Percentiles rank a stretch among this genome's conserved stretches.
These are phyloP conservation scores for Debaryomycetaceae sp. DNA, from an alignment of 1,139 yeast species.

Conservation along the genomic window DNA sequence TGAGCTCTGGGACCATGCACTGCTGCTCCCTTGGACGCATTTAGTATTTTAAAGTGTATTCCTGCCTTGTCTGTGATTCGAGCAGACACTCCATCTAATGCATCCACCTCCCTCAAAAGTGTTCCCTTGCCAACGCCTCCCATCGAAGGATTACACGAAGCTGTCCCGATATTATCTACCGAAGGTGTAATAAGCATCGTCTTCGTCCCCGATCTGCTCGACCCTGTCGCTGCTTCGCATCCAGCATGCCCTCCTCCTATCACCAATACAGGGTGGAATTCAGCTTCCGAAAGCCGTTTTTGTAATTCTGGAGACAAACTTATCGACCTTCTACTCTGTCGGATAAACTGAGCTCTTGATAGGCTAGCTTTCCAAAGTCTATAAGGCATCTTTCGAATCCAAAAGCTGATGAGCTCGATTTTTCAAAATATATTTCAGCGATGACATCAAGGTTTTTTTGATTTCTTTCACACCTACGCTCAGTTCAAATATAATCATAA, in stretches of 20 bases:
- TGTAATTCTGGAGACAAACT: slow-evolving; percentile 38
- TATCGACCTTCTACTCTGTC: slow-evolving; percentile 9
- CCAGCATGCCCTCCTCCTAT: slow-evolving; percentile 99
- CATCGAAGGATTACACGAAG: slow-evolving; percentile 96
- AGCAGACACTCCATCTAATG: slow-evolving; percentile 89
- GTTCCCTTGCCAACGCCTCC: slow-evolving; percentile 99
- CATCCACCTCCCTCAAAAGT: slow-evolving; percentile 86
- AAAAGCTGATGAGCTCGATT: neutral
- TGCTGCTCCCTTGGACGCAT: slow-evolving; percentile 90
- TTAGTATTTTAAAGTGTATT: slow-evolving; percentile 83
- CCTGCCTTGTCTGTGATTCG: slow-evolving; percentile 88
- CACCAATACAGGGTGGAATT: slow-evolving; percentile 67
- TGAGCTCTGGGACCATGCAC: slow-evolving; percentile 99
- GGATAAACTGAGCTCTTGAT: neutral
- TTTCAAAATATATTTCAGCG: neutral
- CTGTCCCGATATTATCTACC: slow-evolving; percentile 76
- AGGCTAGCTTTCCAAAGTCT: neutral
- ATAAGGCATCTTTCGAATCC: neutral
- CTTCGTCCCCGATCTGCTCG: slow-evolving; percentile 76
- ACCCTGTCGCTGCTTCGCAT: slow-evolving; percentile 93
- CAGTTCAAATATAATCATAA: neutral
- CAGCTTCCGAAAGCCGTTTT: slow-evolving; percentile 24
- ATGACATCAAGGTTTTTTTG: neutral
- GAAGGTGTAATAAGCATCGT: slow-evolving; percentile 81
- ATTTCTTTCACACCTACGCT: neutral